Conservation (phyloP, 176 grass and related monocot genomes). For the Musa troglodytarum region DNA sequence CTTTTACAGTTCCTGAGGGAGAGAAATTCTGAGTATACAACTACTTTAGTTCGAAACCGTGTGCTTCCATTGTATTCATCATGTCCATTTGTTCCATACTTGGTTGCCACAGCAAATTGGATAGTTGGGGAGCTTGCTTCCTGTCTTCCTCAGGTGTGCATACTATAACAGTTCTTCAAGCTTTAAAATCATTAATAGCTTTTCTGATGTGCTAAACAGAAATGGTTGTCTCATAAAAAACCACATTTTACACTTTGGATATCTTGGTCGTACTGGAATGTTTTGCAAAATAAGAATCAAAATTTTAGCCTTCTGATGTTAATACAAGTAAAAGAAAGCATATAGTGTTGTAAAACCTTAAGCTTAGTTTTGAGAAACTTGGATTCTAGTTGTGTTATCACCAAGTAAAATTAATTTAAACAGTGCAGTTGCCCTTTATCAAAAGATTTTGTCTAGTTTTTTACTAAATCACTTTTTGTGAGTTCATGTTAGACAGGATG, state of each 20-base stretch:
- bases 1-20: conserved; percentile 59
- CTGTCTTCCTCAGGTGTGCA: conserved; percentile 59
- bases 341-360: not conserved
- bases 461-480: too few relatives aligned
- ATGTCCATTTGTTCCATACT: conserved; percentile 46
- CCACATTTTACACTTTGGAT: not conserved
- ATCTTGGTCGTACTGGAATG: too few relatives aligned
- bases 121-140: conserved; percentile 57
- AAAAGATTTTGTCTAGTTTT: too few relatives aligned
- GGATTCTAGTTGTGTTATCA: not conserved
- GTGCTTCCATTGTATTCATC: conserved; percentile 80
- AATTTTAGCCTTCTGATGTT: too few relatives aligned
- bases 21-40: conserved; percentile 46
- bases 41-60: conserved; percentile 52
- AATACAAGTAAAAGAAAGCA: not conserved
- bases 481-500: not conserved
- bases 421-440: too few relatives aligned
- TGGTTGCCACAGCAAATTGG: conserved; percentile 88
- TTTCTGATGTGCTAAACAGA: not conserved
- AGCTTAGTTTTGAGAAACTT: not conserved
- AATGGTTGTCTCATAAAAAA: not conserved
- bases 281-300: too few relatives aligned
- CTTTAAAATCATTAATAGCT: not conserved
- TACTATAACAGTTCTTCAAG: not conserved
- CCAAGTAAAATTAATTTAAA: too few relatives aligned